Evolutionary conservation across 139 green algal species (phyloP).

Genomic region (Desmodesmus armatus): DNA sequence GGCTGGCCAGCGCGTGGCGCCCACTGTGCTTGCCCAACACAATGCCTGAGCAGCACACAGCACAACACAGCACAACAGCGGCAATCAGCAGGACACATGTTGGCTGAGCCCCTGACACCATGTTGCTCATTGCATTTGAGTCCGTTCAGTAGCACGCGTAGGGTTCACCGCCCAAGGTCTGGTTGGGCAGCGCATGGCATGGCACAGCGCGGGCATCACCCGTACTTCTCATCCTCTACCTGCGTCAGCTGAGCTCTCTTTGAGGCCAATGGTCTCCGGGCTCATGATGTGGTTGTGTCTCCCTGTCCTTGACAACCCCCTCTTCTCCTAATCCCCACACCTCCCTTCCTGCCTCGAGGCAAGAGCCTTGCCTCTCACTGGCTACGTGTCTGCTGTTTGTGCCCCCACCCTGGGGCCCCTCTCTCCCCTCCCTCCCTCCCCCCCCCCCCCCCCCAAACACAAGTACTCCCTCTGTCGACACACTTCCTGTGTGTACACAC

Average conservation of each 20-base stretch:
- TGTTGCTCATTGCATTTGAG: too few species aligned
- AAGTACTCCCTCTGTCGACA: background rate
- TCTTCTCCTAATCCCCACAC: too few species aligned
- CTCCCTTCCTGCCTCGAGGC: background rate
- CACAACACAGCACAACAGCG: background rate
- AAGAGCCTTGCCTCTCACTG: background rate
- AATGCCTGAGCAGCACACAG: too few species aligned
- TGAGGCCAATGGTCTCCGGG: background rate
- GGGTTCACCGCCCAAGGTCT: too few species aligned
- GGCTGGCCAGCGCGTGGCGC: conserved; percentile 82
- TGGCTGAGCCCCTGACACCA: too few species aligned
- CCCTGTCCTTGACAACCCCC: too few species aligned
- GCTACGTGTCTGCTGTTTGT: background rate
- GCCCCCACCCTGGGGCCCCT: background rate
- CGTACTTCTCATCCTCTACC: background rate
- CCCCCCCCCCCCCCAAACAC: background rate
- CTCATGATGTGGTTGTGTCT: too few species aligned
- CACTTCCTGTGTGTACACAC: background rate
- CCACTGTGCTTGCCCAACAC: conserved; percentile 90
- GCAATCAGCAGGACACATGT: too few species aligned
- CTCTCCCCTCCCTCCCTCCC: background rate
- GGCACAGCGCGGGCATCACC: background rate
- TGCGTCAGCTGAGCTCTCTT: background rate
- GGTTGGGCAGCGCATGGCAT: too few species aligned
- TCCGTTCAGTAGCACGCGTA: background rate